Base-by-base conservation (phyloP, 1,139 yeast species). In the Candida mesenterica region DNA sequence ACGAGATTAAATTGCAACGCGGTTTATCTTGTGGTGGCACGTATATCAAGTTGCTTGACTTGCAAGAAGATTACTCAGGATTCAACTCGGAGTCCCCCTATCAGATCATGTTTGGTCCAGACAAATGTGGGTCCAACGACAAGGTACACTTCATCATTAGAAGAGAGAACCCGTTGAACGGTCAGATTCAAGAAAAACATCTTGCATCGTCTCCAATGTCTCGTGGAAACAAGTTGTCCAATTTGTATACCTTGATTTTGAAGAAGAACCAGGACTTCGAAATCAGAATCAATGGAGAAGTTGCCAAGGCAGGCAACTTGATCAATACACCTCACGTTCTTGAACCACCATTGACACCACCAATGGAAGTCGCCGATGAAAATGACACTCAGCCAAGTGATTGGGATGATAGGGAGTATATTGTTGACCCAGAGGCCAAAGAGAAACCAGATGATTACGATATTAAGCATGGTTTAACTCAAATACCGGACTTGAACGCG, bases 81-180 rank as follows among this genome's bases (percentile, higher is more conserved):
- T 80, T 84, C 60, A 68, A 65, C 47, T 73, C 76, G 42, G 77
- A 72, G 15, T 72, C 95, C 5, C 85, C 90, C 1, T 88, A 82
- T 62, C 88, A 83, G 55, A 61, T 90, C 45, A 84, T 89, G 94
- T 90, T 90, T 68, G 97, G 97, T 17, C 97, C 97, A 24, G 97
- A 90, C 61, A 76, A 73, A 56, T 90, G 97, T 64, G 95, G 95
- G 3, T 59, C 79, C 33, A 75, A 82, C 32, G 85, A 88, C 63
- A 82, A 80, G 59, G 80, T 89, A 19, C 95, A 85, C 52, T 77
- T 89, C 46, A 85, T 88, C 37, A 53, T 88, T 39, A 75, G 73
- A 39, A 75, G 84, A 51, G 62, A 65, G 49, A 73, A 76, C 53
- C 82, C 80, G 26, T 13, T 9, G 10, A 69, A 78, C n/a, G 80